Percentiles rank a stretch among this genome's conserved stretches.
These are phyloP conservation scores for Earliella scabrosa DNA, from an alignment of 1,284 basidiomycete genomes.

Conservation along the genomic window DNA sequence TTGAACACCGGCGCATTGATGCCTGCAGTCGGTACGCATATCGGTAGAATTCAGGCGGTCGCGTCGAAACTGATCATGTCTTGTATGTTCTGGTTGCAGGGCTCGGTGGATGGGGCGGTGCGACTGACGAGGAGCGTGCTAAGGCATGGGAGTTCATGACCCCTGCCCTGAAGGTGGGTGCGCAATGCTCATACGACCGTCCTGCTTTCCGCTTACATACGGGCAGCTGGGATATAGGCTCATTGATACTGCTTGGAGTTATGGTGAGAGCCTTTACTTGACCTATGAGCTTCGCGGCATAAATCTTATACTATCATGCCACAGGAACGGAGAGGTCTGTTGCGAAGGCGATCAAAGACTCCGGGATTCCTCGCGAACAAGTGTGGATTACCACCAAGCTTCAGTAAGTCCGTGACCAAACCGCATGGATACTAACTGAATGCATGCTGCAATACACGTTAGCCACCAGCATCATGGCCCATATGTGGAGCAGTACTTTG, in stretches of 20 bases:
- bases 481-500: conserved; percentile 33
- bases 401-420: conserved; percentile 27
- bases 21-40: conserved; percentile 35
- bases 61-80: too few species aligned
- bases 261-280: conserved; percentile 30
- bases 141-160: conserved; percentile 31
- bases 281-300: too few species aligned
- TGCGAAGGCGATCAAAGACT: conserved; percentile 44
- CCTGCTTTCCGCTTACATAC: neutral
- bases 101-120: conserved; percentile 36
- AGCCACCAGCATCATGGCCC: conserved; percentile 17
- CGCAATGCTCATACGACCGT: neutral
- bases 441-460: neutral
- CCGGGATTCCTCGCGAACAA: conserved; percentile 44
- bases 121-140: conserved; percentile 27
- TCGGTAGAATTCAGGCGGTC: neutral
- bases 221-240: conserved; percentile 33
- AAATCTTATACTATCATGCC: too few species aligned
- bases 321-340: conserved; percentile 44
- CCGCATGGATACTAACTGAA: neutral
- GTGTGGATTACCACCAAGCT: conserved; percentile 51
- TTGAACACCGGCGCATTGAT: conserved; percentile 35
- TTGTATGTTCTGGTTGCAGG: too few species aligned
- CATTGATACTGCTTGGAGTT: conserved; percentile 36
- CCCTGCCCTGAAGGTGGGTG: conserved; percentile 30